Percentiles rank a stretch among this genome's conserved stretches.
These are phyloP conservation scores for Cytidiella melzeri DNA, from an alignment of 768 basidiomycete genomes.

Conservation along the genomic window DNA sequence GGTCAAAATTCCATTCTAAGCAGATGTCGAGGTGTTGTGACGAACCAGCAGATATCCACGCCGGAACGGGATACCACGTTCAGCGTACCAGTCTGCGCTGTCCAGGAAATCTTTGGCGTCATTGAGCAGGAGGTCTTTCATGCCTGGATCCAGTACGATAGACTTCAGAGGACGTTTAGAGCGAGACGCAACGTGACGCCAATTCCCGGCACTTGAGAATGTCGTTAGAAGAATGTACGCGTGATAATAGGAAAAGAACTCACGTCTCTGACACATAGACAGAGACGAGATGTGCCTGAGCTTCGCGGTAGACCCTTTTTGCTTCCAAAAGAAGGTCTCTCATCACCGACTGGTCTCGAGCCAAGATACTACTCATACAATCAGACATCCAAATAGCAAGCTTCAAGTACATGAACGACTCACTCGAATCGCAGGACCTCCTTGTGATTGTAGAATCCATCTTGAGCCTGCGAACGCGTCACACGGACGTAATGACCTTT, in stretches of 20 bases:
- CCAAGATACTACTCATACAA: slow-evolving; percentile 38
- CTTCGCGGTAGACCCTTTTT: slow-evolving; percentile 43
- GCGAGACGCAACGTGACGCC: slow-evolving; percentile 50
- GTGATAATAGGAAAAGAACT: slow-evolving; percentile 4
- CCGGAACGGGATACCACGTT: slow-evolving; percentile 74
- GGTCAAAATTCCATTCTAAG: not conserved
- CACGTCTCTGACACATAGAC: slow-evolving; percentile 46
- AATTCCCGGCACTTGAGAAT: slow-evolving; percentile 28
- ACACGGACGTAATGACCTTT: slow-evolving; percentile 28
- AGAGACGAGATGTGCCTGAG: slow-evolving; percentile 44
- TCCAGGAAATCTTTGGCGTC: slow-evolving; percentile 68
- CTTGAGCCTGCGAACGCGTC: slow-evolving; percentile 31
- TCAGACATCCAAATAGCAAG: not conserved
- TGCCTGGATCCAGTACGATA: slow-evolving; percentile 64
- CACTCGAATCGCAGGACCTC: slow-evolving; percentile 40
- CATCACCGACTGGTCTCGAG: slow-evolving; percentile 40
- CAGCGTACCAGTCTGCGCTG: slow-evolving; percentile 67
- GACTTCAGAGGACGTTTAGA: slow-evolving; percentile 62
- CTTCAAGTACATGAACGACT: slow-evolving; percentile 9
- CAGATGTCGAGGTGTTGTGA: slow-evolving; percentile 15
- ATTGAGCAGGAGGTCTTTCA: slow-evolving; percentile 56
- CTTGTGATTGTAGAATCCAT: slow-evolving; percentile 29
- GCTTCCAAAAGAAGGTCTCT: slow-evolving; percentile 49
- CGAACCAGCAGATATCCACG: slow-evolving; percentile 65
- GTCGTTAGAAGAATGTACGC: not conserved